Percentiles rank a stretch among this genome's conserved stretches.
Evolutionary conservation across 257 asterid genomes (phyloP).

Genomic region (Scutellaria minor): DNA sequence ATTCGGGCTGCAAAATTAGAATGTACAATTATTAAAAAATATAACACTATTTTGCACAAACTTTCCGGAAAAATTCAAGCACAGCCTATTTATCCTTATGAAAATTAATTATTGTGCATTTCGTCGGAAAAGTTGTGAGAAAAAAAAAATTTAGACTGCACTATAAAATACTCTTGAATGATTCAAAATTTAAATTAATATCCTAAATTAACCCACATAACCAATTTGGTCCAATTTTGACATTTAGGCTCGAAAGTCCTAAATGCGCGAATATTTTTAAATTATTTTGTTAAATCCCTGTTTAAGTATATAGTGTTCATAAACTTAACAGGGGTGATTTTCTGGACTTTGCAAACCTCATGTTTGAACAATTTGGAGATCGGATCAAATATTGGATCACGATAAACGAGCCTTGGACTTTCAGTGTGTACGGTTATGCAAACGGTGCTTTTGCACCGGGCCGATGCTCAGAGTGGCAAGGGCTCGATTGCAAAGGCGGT

Average conservation of each 20-base stretch:
- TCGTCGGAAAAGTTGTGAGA: too few species aligned
- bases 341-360: constrained; percentile 45
- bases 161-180: too few species aligned
- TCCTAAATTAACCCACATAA: too few species aligned
- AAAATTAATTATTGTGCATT: too few species aligned
- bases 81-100: too few species aligned
- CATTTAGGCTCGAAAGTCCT: too few species aligned
- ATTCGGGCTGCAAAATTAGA: too few species aligned
- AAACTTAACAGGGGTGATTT: constrained; percentile 44
- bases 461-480: constrained; percentile 54
- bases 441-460: constrained; percentile 53
- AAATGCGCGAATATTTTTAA: too few species aligned
- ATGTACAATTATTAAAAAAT: too few species aligned
- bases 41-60: not conserved
- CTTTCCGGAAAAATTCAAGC: not conserved
- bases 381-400: constrained; percentile 67
- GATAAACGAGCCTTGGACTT: constrained; percentile 57
- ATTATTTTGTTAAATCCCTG: not conserved
- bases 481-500: constrained; percentile 44
- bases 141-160: too few species aligned
- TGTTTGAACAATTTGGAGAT: constrained; percentile 59
- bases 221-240: too few species aligned
- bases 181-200: too few species aligned
- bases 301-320: not conserved
- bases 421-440: constrained; percentile 45